These are phyloP conservation scores for Blastomyces silverae DNA, from an alignment of 2,329 filamentous ascomycete genomes.

Conservation along the genomic window DNA sequence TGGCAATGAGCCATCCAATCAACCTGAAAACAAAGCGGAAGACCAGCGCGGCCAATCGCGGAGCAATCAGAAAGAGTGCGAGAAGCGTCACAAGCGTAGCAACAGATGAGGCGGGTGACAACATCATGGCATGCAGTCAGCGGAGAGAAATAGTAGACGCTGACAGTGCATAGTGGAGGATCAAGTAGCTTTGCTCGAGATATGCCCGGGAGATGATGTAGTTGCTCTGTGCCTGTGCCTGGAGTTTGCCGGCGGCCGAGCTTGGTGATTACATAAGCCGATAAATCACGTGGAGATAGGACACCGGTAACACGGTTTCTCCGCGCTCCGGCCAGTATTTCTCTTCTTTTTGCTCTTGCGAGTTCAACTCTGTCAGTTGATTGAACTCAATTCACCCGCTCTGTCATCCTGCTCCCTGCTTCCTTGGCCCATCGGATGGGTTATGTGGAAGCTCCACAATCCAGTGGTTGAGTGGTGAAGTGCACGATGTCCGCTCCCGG, in stretches of 20 bases:
- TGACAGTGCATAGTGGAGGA: constrained; percentile 1
- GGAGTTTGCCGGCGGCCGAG: too few species aligned
- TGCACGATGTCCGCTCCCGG: not conserved
- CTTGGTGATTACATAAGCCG: too few species aligned
- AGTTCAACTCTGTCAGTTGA: not conserved
- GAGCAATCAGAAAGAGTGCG: constrained; percentile 32
- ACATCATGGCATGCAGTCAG: constrained; percentile 14
- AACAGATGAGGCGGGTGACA: constrained; percentile 28
- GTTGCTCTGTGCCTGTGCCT: too few species aligned
- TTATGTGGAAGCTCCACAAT: not conserved
- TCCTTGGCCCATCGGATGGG: not conserved
- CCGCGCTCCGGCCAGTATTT: not conserved
- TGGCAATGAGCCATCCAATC: constrained; percentile 56
- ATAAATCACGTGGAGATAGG: not conserved
- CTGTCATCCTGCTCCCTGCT: not conserved
- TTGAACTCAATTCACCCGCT: not conserved
- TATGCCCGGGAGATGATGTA: not conserved
- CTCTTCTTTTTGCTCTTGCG: not conserved
- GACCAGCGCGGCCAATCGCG: constrained; percentile 31
- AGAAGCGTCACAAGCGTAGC: constrained; percentile 31
- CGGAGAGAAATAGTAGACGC: not conserved
- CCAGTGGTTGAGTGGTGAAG: not conserved
- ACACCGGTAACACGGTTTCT: not conserved
- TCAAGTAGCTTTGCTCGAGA: not conserved
- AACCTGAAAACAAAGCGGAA: constrained; percentile 35